Percentiles rank a stretch among this genome's conserved stretches.
Evolutionary conservation across 495 filamentous ascomycete genomes (phyloP).

Genomic region (Penicillium robsamsonii): DNA sequence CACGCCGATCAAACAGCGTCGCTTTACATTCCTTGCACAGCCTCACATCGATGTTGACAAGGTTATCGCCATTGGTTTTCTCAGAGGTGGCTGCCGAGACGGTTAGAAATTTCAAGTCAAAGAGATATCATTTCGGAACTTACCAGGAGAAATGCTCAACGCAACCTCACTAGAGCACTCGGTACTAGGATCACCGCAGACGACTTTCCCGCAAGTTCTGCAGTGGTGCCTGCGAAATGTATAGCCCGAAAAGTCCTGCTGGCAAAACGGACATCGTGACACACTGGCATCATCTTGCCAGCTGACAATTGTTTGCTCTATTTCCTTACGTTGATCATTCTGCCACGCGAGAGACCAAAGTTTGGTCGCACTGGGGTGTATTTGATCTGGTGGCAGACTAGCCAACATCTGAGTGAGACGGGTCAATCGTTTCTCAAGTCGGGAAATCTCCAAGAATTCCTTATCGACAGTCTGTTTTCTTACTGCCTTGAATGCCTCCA

Average conservation of each 20-base stretch:
- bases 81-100: conserved; percentile 54
- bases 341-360: conserved; percentile 59
- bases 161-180: conserved; percentile 82
- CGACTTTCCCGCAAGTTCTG: conserved; percentile 85
- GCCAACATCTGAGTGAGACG: conserved; percentile 83
- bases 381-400: conserved; percentile 62
- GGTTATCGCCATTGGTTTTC: conserved; percentile 49
- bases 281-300: conserved; percentile 94
- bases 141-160: conserved; percentile 71
- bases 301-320: conserved; percentile 88
- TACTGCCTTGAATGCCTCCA: conserved; percentile 60
- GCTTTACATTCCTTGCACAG: conserved; percentile 88
- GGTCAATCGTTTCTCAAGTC: conserved; percentile 87
- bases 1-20: conserved; percentile 79
- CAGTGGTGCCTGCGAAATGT: conserved; percentile 92
- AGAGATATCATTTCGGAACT: conserved; percentile 26
- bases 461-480: conserved; percentile 79
- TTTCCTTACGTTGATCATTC: conserved; percentile 64
- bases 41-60: conserved; percentile 74
- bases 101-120: conserved; percentile 19
- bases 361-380: conserved; percentile 44
- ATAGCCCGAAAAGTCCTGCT: conserved; percentile 89
- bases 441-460: conserved; percentile 76
- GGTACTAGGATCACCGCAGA: conserved; percentile 83
- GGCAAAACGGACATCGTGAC: conserved; percentile 81